Evolutionary conservation across 176 grass and related monocot genomes (phyloP).

Genomic region (Aegilops tauschii): DNA sequence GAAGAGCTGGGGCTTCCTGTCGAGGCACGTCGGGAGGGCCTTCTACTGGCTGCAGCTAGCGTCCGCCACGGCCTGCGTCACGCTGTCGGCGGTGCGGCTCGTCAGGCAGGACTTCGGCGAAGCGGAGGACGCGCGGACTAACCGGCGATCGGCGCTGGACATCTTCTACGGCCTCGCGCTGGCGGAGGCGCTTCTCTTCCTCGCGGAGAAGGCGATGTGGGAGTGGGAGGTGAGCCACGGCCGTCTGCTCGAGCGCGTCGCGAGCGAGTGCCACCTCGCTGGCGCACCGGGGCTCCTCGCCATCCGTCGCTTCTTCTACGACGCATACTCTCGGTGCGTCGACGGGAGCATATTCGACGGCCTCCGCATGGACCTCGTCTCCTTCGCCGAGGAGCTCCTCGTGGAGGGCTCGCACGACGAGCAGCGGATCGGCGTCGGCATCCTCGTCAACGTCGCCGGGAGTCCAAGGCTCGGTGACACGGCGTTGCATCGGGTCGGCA

Average conservation of each 20-base stretch:
- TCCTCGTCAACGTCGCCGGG: constrained; percentile 46
- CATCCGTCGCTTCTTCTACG: constrained; percentile 73
- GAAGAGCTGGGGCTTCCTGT: constrained; percentile 52
- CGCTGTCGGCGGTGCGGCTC: constrained; percentile 50
- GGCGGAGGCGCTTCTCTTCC: constrained; percentile 66
- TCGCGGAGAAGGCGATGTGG: constrained; percentile 65
- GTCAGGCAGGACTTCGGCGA: constrained; percentile 60
- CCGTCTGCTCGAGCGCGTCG: constrained; percentile 51
- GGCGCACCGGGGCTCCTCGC: constrained; percentile 46
- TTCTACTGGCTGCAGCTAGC: constrained; percentile 84
- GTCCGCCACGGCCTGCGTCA: constrained; percentile 59
- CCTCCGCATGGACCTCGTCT: constrained; percentile 66
- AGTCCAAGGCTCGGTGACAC: constrained; percentile 24
- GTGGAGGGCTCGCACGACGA: constrained; percentile 50
- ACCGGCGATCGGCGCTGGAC: constrained; percentile 48
- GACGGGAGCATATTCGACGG: constrained; percentile 71
- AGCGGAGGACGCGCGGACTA: constrained; percentile 31
- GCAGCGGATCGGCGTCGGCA: constrained; percentile 55
- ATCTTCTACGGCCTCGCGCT: constrained; percentile 75
- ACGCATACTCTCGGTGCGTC: constrained; percentile 69
- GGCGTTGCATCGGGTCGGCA: constrained; percentile 45
- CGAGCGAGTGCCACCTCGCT: constrained; percentile 47
- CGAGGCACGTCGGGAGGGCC: constrained; percentile 43
- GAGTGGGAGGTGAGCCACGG: constrained; percentile 66
- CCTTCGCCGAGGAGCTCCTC: constrained; percentile 65